Evolutionary conservation across 805 yeast species (phyloP), one percentile per base, ranked within the genome.

Genomic region (Hanseniaspora vineae): DNA sequence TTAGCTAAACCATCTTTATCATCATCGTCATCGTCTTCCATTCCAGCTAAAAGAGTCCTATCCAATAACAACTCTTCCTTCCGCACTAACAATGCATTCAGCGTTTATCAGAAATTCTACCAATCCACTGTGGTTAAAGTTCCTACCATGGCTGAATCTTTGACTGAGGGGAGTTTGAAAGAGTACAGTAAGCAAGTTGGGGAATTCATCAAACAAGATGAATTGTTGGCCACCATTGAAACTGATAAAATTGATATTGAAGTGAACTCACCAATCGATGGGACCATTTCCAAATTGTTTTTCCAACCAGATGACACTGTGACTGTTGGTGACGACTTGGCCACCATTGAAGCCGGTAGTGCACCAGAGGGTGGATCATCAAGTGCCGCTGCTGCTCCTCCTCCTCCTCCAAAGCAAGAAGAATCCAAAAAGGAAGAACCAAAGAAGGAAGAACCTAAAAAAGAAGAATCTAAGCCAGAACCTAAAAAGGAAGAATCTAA

Each of bases 61-160:
- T 6, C 15, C 14, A 33, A 12, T 13, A 33, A 33, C 14, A 12
- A 33, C 14, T 33, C 37, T 13, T 13, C 37, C 5, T 33, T 33
- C 4, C 4, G 9, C 15, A 33, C 6, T 10, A 37, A 37, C 12
- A 37, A n/a, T 17, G 19, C 19, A n/a, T 37, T n/a, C 10, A 15
- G 19, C 5, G 19, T 37, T 11, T 44, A 19, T 23, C 23, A 35
- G 19, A 48, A 44, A 31, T 37, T 31, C 18, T 48, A 44, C 31
- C 46, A 48, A n/a, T 45, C 50, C 10, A 71, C 70, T 52, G 66
- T 62, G 44, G 95, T 90, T 46, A 85, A 88, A 66, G 97, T 92
- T 19, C 98, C 98, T 44, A 94, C 86, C 54, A 88, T 92, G 97
- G 97, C 98, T 42, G 98, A 92, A 70, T 89, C 97, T 45, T 82